These are phyloP conservation scores for Cryptomeria japonica DNA, from an alignment of 75 land plant species.

Conservation along the genomic window DNA sequence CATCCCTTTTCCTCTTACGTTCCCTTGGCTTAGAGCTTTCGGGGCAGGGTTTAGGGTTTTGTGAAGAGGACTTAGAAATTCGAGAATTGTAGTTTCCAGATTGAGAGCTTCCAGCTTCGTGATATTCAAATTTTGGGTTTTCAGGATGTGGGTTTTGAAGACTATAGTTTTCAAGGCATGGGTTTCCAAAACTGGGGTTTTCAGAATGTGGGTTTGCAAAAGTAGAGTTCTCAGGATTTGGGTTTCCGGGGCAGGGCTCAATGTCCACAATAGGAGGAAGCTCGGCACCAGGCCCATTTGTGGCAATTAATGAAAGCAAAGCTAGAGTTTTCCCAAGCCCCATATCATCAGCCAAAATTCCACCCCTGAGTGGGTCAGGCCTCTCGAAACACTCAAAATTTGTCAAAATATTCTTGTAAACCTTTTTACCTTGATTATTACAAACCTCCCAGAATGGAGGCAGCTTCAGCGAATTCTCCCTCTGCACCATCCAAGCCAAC, in stretches of 20 bases:
- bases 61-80: neutral
- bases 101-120: neutral
- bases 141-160: neutral
- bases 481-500: slow-evolving; percentile 75
- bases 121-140: neutral
- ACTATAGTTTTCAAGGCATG: neutral
- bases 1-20: slow-evolving; percentile 16
- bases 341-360: slow-evolving; percentile 96
- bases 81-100: neutral
- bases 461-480: slow-evolving; percentile 74
- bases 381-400: slow-evolving; percentile 44
- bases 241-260: neutral
- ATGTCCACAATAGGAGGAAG: slow-evolving; percentile 9
- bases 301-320: slow-evolving; percentile 80
- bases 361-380: slow-evolving; percentile 80
- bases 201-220: neutral
- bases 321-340: slow-evolving; percentile 92
- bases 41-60: neutral
- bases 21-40: neutral
- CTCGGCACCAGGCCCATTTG: slow-evolving; percentile 40
- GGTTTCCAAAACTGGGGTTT: neutral
- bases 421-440: slow-evolving; percentile 13
- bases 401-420: slow-evolving; percentile 68
- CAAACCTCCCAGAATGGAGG: slow-evolving; percentile 91
- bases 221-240: neutral